Percentiles rank a stretch among this genome's conserved stretches.
Conservation (phyloP, 2,329 filamentous ascomycete species). For the Neonectria magnoliae region DNA sequence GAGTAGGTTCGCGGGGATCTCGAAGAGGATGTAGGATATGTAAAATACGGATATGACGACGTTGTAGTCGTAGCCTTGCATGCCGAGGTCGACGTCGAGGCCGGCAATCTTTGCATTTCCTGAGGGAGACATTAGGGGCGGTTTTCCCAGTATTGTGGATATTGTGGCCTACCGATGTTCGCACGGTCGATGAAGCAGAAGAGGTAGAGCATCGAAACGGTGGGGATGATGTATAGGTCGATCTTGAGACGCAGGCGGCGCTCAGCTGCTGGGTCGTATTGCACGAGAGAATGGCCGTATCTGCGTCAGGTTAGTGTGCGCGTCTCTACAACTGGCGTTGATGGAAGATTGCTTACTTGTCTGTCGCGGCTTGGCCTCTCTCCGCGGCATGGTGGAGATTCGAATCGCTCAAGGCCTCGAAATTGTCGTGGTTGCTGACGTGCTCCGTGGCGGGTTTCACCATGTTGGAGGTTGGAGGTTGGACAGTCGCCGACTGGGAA, state of each 20-base stretch:
- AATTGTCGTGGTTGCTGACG: constrained; percentile 13
- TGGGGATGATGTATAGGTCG: constrained; percentile 71
- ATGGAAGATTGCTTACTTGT: neutral
- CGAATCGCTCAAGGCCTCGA: constrained; percentile 12
- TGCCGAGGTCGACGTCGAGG: constrained; percentile 30
- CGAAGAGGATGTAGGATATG: constrained; percentile 50
- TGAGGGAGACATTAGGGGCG: neutral
- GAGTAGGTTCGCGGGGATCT: constrained; percentile 68
- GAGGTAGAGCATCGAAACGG: constrained; percentile 69
- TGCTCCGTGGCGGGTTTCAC: constrained; percentile 2
- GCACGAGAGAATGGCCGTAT: constrained; percentile 18
- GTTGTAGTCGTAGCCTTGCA: constrained; percentile 14
- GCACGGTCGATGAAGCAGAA: constrained; percentile 69
- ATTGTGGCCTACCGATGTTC: constrained; percentile 65
- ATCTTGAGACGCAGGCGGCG: constrained; percentile 68
- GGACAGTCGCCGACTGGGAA: neutral
- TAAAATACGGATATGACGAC: neutral
- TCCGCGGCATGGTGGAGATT: constrained; percentile 9
- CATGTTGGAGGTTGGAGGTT: constrained; percentile 1
- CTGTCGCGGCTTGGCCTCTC: constrained; percentile 10
- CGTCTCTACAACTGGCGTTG: accelerated
- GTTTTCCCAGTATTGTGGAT: neutral
- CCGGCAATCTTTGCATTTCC: constrained; percentile 34
- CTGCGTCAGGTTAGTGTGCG: constrained; percentile 1
- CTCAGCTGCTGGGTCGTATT: constrained; percentile 51